phyloP scores from a whole-genome alignment of 495 filamentous ascomycete species.

The Xylaria flabelliformis region DNA sequence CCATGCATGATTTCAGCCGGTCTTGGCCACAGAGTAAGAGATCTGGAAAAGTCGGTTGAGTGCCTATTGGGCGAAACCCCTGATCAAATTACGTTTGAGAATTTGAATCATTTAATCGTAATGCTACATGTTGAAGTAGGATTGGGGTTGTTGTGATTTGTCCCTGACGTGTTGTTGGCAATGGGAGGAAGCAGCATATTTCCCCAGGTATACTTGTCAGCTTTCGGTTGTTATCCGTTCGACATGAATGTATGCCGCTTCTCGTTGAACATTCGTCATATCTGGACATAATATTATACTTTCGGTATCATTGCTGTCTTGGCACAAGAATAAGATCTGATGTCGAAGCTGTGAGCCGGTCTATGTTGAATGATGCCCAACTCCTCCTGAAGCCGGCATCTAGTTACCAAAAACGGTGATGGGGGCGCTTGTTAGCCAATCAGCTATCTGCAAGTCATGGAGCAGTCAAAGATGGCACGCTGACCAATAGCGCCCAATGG shows the following conservation, averaged over 20 bases:
- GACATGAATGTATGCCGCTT: not conserved
- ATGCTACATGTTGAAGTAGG: slow-evolving; percentile 18
- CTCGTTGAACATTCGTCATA: not conserved
- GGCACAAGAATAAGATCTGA: no score
- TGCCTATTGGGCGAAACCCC: slow-evolving; percentile 6
- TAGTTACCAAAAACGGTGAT: slow-evolving; percentile 19
- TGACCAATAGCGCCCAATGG: not conserved
- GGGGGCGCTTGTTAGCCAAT: slow-evolving; percentile 10
- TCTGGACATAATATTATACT: not conserved
- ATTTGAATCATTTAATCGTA: not conserved
- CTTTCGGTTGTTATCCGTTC: not conserved
- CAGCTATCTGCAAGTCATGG: not conserved
- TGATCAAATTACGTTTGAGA: slow-evolving; percentile 21
- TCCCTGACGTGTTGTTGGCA: not conserved
- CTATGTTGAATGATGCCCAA: not conserved
- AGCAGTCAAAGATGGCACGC: not conserved
- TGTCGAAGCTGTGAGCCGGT: not conserved
- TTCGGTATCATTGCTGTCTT: not conserved
- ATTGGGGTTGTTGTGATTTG: not conserved
- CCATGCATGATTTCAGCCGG: slow-evolving; percentile 42
- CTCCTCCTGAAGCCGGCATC: not conserved
- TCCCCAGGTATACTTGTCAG: not conserved
- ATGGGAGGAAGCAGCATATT: not conserved
- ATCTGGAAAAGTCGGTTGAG: slow-evolving; percentile 20
- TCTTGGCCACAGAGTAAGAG: slow-evolving; percentile 36